phyloP scores from a whole-genome alignment of 148 eudicot species.

The Polygonum aviculare region DNA sequence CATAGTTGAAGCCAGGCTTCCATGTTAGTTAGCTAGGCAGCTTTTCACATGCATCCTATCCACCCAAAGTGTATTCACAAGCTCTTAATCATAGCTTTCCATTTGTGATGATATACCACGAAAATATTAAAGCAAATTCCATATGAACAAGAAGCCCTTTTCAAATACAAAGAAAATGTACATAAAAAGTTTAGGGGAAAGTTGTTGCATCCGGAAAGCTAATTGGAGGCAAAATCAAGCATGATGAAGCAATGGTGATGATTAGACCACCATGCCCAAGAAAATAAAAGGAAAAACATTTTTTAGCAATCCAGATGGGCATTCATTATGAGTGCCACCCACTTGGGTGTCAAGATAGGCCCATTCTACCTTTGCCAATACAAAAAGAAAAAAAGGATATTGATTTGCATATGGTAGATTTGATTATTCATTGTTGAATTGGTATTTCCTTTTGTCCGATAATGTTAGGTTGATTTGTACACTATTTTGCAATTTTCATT shows the following conservation, averaged over 20 bases:
- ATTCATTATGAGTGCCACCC: constrained; percentile 10
- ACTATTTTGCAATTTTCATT: no score
- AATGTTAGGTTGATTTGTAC: background rate
- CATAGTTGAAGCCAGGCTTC: constrained; percentile 1
- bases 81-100: background rate
- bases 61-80: background rate
- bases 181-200: background rate
- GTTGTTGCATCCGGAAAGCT: background rate
- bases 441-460: background rate
- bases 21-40: background rate
- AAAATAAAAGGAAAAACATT: background rate
- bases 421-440: background rate
- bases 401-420: background rate
- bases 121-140: background rate
- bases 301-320: constrained; percentile 1
- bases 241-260: constrained; percentile 1
- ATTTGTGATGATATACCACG: background rate
- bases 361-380: background rate
- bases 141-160: background rate
- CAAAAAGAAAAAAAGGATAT: background rate
- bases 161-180: background rate
- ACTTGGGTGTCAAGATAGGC: constrained; percentile 6
- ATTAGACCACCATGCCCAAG: constrained; percentile 9
- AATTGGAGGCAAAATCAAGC: constrained; percentile 11
- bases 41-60: constrained; percentile 1